A percentile compares a stretch with the other conserved stretches of the same genome.
Evolutionary conservation across 2,329 filamentous ascomycete species (phyloP).

Genomic region (Fusarium multiceps): DNA sequence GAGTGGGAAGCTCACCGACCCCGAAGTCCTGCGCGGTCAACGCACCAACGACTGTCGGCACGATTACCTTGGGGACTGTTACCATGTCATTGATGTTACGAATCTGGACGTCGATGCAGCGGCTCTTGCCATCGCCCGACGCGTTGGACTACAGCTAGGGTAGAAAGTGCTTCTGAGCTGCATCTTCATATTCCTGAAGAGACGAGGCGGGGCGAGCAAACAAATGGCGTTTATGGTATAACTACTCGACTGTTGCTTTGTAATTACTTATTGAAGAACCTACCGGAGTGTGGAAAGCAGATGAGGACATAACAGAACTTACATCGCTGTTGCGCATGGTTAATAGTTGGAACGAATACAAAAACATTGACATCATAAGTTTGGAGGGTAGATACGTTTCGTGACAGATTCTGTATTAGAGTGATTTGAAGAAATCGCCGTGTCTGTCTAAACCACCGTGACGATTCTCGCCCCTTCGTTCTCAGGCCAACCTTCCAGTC

Average conservation of each 20-base stretch:
- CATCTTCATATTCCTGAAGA: background rate
- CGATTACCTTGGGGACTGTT: background rate
- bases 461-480: background rate
- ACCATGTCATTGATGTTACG: background rate
- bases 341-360: background rate
- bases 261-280: too few species aligned
- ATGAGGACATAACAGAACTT: too few species aligned
- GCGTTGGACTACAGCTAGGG: background rate
- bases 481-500: too few species aligned
- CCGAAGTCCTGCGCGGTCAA: background rate
- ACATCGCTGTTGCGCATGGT: background rate
- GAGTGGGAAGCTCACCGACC: background rate
- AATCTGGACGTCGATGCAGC: background rate
- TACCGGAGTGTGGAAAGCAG: too few species aligned
- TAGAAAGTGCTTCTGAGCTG: background rate
- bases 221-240: background rate
- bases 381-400: background rate
- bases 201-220: background rate
- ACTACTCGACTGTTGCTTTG: background rate
- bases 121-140: background rate
- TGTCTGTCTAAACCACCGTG: background rate
- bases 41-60: background rate
- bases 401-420: background rate
- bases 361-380: background rate
- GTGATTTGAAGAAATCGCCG: accelerated